Evolutionary conservation across 805 yeast species (phyloP), one percentile per base, ranked within the genome.

Genomic region (Nakazawaea holstii): DNA sequence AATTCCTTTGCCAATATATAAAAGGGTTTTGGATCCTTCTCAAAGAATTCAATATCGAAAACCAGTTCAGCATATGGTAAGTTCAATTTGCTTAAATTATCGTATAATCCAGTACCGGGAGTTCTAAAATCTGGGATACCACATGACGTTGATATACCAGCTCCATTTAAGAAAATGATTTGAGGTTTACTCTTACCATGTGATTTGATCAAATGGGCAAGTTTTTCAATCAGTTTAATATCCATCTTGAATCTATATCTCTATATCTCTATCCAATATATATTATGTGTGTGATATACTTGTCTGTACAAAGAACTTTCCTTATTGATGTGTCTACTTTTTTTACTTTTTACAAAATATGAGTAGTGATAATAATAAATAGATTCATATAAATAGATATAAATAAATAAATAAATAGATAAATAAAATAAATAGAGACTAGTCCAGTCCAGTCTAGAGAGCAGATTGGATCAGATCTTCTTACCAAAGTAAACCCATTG

Each of bases 61-160:
- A 92, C 97, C 0, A 97, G 97, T 60, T 92, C 99, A 0, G 97
- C 94, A 61, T 79, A 90, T 6, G 98, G 98, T 42, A 92, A 68
- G 32, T 87, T 74, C 35, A 91, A 70, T 53, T 79, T 73, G 17
- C 84, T 73, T 44, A 92, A 69, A 60, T 92, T 92, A 53, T 90
- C 79, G 58, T 92, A 92, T 6, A 92, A 73, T 0, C 95, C 95
- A 1, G 98, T 92, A 38, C 80, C 77, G 1, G 97, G 97, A 15
- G 95, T 82, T 55, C 98, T 72, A 62, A 92, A 92, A 62, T 92
- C 99, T 0, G 98, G 99, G 40, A 91, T 92, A 0, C 98, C 99
- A 41, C 95, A 90, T 2, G 87, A 72, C 0, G 98, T 92, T 2
- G 97, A 88, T 35, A 90, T 82, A 1, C 99, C 99, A 0, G 99